Base-by-base conservation (phyloP, 352 stramenopile species). In the Globisporangium uncinulatum region DNA sequence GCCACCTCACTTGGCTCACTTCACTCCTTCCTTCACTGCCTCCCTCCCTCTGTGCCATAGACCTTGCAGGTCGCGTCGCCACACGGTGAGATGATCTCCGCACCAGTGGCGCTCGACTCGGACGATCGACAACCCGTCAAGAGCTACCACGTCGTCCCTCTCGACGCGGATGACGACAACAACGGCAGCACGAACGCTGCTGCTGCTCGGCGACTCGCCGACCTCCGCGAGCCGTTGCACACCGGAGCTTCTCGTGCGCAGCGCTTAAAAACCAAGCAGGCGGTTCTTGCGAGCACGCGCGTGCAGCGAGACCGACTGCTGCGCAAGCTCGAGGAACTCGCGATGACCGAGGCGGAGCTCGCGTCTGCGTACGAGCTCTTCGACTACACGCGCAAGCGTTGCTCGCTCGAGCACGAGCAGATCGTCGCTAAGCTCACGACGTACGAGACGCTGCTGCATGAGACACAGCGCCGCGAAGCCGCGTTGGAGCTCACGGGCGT, bases 261-360 rank as follows among this genome's bases (percentile, higher is more conserved):
- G 3, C 57, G 29, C 19, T 21, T 44, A 0, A 56, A 44, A 43
- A 67, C 53, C 62, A 56, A 57, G 29, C 51, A 57, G 34, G 49
- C 56, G 48, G 51, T 63, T 39, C 56, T 89, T 13, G 79, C 79
- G 15, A 70, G 66, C 0, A 75, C 63, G 36, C 66, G 79, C 34
- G 66, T 89, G 39, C 60, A 60, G 46, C 61, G 74, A 14, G 76
- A 89, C 56, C 69, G 77, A 24, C 63, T 89, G 36, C 79, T 85
- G 73, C 74, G 69, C 55, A 62, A 72, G 45, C 80, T 89, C 72
- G 76, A 87, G 42, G 57, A 74, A 7, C 60, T 89, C 24, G 72
- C 83, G 44, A 59, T 89, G 20, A 77, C 85, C 46, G 79, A 87
- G 46, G 75, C 76, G 1, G 76, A 89, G 34, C 58, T 87, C 13